Evolutionary conservation across 768 basidiomycete species (phyloP).

Genomic region (Epithele typhae): DNA sequence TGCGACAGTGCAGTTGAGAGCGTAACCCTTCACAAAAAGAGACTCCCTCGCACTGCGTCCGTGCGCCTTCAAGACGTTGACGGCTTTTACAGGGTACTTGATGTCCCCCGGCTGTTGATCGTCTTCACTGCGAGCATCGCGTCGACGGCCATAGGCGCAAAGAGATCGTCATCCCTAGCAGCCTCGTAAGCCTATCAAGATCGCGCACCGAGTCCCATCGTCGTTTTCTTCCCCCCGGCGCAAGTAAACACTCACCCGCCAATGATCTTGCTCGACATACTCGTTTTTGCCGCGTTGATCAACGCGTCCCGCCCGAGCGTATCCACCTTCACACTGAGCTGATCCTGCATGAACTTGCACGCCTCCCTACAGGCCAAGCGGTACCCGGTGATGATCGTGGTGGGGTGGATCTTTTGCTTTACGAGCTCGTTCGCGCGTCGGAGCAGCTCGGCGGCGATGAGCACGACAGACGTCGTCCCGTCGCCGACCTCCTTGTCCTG

Average conservation of each 20-base stretch:
- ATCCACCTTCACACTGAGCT: constrained; percentile 93
- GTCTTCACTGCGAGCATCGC: constrained; percentile 98
- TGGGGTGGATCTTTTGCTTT: constrained; percentile 97
- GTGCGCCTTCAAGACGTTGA: constrained; percentile 97
- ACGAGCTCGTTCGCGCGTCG: constrained; percentile 97
- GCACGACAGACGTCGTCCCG: constrained; percentile 97
- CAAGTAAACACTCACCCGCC: constrained; percentile 64
- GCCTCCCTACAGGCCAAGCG: constrained; percentile 95
- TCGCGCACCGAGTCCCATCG: too few species aligned
- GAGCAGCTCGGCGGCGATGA: constrained; percentile 95
- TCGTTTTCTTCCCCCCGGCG: too few species aligned
- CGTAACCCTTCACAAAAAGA: constrained; percentile 92
- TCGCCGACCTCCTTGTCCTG: constrained; percentile 99
- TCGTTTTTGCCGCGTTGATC: constrained; percentile 95
- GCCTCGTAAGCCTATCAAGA: neutral
- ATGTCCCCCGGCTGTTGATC: constrained; percentile 87
- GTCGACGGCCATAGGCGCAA: constrained; percentile 98
- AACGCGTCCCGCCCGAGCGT: constrained; percentile 86
- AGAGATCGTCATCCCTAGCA: constrained; percentile 89
- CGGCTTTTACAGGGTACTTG: constrained; percentile 99
- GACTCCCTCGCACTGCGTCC: constrained; percentile 95
- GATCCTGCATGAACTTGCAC: constrained; percentile 96
- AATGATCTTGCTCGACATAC: constrained; percentile 98
- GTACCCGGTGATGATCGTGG: constrained; percentile 98
- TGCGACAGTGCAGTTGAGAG: constrained; percentile 96